These are phyloP conservation scores for Didymella pinodella DNA, from an alignment of 2,329 filamentous ascomycete species.

Conservation along the genomic window DNA sequence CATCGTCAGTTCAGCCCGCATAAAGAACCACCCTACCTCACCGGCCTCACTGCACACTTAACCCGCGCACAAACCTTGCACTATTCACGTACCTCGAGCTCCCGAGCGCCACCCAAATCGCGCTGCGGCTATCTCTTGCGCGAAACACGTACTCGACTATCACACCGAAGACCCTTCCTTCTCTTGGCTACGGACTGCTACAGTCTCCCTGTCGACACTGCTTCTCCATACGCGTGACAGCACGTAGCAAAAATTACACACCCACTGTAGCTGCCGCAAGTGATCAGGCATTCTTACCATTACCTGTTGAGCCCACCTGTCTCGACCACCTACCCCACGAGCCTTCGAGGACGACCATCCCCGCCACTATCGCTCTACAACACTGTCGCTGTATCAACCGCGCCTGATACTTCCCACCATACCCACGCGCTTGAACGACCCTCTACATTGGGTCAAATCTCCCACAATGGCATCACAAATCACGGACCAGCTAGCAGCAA, in stretches of 20 bases:
- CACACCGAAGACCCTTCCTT: slow-evolving; percentile 22
- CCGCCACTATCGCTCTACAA: slow-evolving; percentile 29
- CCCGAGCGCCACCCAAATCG: slow-evolving; percentile 19
- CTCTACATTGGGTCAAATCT: slow-evolving; percentile 37
- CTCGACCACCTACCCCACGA: slow-evolving; percentile 25
- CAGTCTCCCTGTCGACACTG: slow-evolving; percentile 15
- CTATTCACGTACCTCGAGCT: slow-evolving; percentile 23
- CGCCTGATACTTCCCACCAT: slow-evolving; percentile 17
- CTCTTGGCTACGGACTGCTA: slow-evolving; percentile 25
- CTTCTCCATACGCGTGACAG: slow-evolving; percentile 16
- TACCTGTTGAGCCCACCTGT: slow-evolving; percentile 25
- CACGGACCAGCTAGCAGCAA: slow-evolving; percentile 65
- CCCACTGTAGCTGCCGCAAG: slow-evolving; percentile 25
- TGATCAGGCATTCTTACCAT: slow-evolving; percentile 24
- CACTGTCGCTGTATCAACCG: slow-evolving; percentile 25
- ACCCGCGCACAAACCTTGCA: slow-evolving; percentile 38
- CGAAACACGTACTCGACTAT: slow-evolving; percentile 11
- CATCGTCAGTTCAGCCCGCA: slow-evolving; percentile 38
- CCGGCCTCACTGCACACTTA: slow-evolving; percentile 38
- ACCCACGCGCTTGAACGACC: slow-evolving; percentile 24
- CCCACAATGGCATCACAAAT: slow-evolving; percentile 59
- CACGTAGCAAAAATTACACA: slow-evolving; percentile 11
- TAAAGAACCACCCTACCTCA: slow-evolving; percentile 37
- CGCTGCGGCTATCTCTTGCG: slow-evolving; percentile 22
- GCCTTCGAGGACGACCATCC: slow-evolving; percentile 20